Conservation (phyloP, 2,329 filamentous ascomycete species). For the Monilinia polystroma region DNA sequence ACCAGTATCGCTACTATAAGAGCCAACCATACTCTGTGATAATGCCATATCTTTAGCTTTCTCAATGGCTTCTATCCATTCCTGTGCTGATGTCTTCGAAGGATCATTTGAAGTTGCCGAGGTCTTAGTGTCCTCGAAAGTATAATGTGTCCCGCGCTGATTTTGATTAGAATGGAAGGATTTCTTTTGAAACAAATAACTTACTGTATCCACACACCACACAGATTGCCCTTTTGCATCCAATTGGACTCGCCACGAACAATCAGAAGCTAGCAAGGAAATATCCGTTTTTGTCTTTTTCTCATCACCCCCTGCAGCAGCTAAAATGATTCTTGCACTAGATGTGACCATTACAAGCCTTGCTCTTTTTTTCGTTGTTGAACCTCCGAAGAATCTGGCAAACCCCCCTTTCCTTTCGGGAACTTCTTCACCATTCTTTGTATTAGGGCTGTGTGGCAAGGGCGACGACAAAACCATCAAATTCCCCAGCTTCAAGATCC, state of each 20-base stretch:
- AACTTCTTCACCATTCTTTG: conserved; percentile 67
- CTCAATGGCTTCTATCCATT: conserved; percentile 90
- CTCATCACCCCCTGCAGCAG: conserved; percentile 88
- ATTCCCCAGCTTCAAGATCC: conserved; percentile 92
- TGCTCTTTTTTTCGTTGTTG: conserved; percentile 87
- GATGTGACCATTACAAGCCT: conserved; percentile 94
- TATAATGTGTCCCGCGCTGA: conserved; percentile 79
- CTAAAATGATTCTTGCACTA: conserved; percentile 83
- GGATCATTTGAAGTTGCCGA: conserved; percentile 58
- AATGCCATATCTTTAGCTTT: conserved; percentile 81
- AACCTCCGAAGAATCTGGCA: conserved; percentile 88
- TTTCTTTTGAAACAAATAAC: conserved; percentile 40
- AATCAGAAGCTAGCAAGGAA: conserved; percentile 73
- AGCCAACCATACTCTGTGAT: conserved; percentile 65
- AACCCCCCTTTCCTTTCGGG: conserved; percentile 96
- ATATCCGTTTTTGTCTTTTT: conserved; percentile 94
- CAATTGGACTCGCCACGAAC: conserved; percentile 73
- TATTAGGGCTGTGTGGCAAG: conserved; percentile 69
- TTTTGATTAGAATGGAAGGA: conserved; percentile 26
- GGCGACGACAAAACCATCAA: conserved; percentile 79
- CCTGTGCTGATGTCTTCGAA: conserved; percentile 70
- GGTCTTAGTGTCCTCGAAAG: conserved; percentile 89
- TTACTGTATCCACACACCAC: conserved; percentile 92
- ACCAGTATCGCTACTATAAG: conserved; percentile 65
- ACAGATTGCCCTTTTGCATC: conserved; percentile 85